phyloP scores from a whole-genome alignment of 2,329 filamentous ascomycete species.

The Nigrospora sphaerica region DNA sequence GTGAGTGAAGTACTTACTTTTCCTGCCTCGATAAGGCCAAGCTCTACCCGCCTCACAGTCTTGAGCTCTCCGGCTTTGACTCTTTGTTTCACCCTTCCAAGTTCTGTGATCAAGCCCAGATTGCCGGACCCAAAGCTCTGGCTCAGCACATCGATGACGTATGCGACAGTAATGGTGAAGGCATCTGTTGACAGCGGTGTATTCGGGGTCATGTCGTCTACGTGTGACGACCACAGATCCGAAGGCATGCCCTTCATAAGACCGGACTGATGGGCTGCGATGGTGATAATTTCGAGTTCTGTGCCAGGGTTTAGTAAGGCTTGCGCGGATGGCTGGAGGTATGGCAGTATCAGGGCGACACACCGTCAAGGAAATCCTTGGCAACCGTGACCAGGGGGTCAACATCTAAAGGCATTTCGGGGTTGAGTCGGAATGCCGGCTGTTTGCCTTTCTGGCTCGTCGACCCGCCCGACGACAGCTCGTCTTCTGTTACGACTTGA shows the following conservation, averaged over 20 bases:
- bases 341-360: conserved; percentile 8
- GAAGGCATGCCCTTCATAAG: conserved; percentile 30
- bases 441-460: conserved; percentile 35
- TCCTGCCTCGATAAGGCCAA: conserved; percentile 43
- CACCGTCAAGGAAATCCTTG: conserved; percentile 45
- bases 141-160: conserved; percentile 28
- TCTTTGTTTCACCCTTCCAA: conserved; percentile 27
- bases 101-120: conserved; percentile 20
- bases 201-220: conserved; percentile 21
- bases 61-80: conserved; percentile 27
- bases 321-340: background rate
- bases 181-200: conserved; percentile 16
- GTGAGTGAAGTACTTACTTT: conserved; percentile 29
- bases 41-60: conserved; percentile 39
- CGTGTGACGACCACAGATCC: conserved; percentile 33
- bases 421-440: conserved; percentile 13
- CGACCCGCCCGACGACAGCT: conserved; percentile 9
- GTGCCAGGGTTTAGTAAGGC: background rate
- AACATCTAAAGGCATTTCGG: conserved; percentile 3
- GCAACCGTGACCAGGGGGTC: conserved; percentile 35
- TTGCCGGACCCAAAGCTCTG: conserved; percentile 21
- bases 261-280: background rate
- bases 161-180: conserved; percentile 26
- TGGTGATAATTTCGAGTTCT: conserved; percentile 37
- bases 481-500: conserved; percentile 11